phyloP scores from a whole-genome alignment of 345 rosid species.

The Gossypioides kirkii region DNA sequence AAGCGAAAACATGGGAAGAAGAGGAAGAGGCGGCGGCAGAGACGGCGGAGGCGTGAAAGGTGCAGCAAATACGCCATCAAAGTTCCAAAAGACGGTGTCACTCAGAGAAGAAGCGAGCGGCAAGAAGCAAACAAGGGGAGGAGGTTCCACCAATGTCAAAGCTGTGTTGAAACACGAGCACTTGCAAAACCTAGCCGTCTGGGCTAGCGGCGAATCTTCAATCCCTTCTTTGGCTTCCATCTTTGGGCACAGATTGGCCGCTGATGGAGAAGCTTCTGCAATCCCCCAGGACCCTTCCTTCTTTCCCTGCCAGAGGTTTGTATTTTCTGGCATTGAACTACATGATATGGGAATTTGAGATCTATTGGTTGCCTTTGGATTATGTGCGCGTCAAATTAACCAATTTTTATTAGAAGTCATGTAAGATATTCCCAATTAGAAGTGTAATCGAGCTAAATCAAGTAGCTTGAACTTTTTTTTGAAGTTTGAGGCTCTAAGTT shows the following conservation, averaged over 20 bases:
- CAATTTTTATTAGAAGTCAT: background rate
- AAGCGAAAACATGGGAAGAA: slow-evolving; percentile 34
- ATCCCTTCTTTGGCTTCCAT: slow-evolving; percentile 56
- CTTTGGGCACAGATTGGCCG: slow-evolving; percentile 56
- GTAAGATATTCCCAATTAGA: background rate
- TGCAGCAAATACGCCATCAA: background rate
- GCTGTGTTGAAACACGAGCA: slow-evolving; percentile 57
- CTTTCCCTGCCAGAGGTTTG: slow-evolving; percentile 50
- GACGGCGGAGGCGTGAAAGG: slow-evolving; percentile 14
- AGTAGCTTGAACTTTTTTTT: too few relatives aligned
- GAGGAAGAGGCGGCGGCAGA: slow-evolving; percentile 16
- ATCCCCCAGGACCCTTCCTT: slow-evolving; percentile 46
- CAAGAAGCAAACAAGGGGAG: slow-evolving; percentile 27
- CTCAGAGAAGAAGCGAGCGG: slow-evolving; percentile 38
- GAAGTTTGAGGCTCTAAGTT: background rate
- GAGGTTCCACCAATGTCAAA: slow-evolving; percentile 28
- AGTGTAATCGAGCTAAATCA: background rate
- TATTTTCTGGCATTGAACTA: background rate
- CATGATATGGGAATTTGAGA: background rate
- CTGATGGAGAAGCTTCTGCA: slow-evolving; percentile 39
- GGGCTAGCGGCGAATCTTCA: slow-evolving; percentile 55
- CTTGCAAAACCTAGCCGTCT: slow-evolving; percentile 58
- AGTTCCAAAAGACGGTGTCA: slow-evolving; percentile 20
- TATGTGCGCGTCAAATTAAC: background rate
- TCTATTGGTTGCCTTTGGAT: background rate